phyloP scores from a whole-genome alignment of 139 green algal species.

The Tetratostichococcus sp. region DNA sequence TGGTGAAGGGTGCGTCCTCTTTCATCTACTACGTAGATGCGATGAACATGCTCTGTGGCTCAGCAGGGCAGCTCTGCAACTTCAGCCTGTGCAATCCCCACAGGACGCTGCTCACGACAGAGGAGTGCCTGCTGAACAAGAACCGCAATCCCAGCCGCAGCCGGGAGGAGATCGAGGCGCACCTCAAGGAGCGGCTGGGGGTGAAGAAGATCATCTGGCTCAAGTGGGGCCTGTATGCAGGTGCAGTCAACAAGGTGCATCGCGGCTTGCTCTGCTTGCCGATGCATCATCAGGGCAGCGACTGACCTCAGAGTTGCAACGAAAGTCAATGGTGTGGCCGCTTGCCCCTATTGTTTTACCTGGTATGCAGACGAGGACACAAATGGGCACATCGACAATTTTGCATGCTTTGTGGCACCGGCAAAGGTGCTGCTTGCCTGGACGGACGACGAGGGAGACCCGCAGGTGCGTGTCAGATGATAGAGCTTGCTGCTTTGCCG shows the following conservation, averaged over 20 bases:
- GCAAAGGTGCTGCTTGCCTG: conserved; percentile 68
- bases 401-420: conserved; percentile 63
- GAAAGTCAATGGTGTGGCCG: no score
- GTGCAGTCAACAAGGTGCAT: no score
- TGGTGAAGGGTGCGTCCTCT: conserved; percentile 39
- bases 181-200: conserved; percentile 54
- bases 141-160: conserved; percentile 70
- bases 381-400: conserved; percentile 78
- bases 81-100: no score
- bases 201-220: conserved; percentile 72
- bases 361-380: conserved; percentile 38
- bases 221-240: conserved; percentile 37
- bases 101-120: conserved; percentile 70
- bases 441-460: conserved; percentile 62
- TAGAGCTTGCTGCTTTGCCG: not conserved
- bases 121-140: conserved; percentile 74
- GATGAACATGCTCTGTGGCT: no score
- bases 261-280: no score
- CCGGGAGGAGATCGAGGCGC: conserved; percentile 53
- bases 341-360: no score
- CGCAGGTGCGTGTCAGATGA: conserved; percentile 21
- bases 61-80: no score
- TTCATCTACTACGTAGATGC: no score
- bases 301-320: no score
- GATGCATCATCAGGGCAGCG: no score